Evolutionary conservation across 306 rosid genomes (phyloP), one percentile per base, ranked within the genome.

Genomic region (Begonia masoniana): DNA sequence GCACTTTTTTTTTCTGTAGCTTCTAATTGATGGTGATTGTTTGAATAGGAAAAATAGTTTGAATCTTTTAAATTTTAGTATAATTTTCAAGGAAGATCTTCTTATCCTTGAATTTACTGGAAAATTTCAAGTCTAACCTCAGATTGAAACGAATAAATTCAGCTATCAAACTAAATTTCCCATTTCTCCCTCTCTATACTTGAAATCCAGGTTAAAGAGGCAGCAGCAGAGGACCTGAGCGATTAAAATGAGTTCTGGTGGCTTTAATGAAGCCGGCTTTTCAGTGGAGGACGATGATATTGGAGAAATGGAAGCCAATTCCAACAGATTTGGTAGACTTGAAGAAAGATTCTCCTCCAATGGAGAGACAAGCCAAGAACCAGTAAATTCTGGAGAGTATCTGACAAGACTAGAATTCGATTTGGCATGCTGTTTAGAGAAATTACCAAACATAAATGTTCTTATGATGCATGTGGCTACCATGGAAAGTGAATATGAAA

Each of bases 401-500:
- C 17, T 76, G 43, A 66, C 72, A 5, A 57, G 67, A 55, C 56
- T 89, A 55, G 82, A 89, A 54, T 58, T 75, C 47, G 70, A 66
- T 67, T 21, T 81, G 10, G 95, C 84, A 1, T 69, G 79, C 57
- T 75, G 68, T 58, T 79, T 84, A 6, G 99, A 92, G 79, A 92
- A 86, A 66, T 64, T 86, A 36, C 68, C 72, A 15, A 86, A 92
- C 71, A 65, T 86, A 58, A 70, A 58, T 55, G 80, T 74, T 51
- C 78, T 83, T 39, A 63, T 70, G 83, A 86, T 86, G 96, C 74
- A 62, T 51, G 71, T 86, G 66, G 94, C 78, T 13, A 77, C 82
- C 13, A 63, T 63, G 71, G 94, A 77, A 60, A 62, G 63, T 55
- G 88, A 83, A 24, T 73, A 76, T 56, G 96, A 86, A 71, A 76